phyloP scores from a whole-genome alignment of 1,284 basidiomycete species.

The Puccinia polysora region DNA sequence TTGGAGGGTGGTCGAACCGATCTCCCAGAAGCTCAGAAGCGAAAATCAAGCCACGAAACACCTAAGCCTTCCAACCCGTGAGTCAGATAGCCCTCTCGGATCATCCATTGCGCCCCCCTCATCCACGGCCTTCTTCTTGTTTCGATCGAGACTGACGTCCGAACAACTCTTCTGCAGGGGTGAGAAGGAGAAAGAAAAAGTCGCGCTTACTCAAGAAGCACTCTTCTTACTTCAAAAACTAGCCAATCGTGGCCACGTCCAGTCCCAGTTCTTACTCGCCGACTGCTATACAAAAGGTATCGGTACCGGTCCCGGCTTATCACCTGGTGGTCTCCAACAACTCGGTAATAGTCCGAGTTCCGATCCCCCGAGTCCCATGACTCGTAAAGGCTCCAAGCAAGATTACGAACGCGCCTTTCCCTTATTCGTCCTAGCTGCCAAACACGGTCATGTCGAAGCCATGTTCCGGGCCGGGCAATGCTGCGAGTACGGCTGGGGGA shows the following conservation, averaged over 20 bases:
- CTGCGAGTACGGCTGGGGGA: slow-evolving; percentile 98
- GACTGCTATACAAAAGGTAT: slow-evolving; percentile 98
- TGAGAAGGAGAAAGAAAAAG: slow-evolving; percentile 60
- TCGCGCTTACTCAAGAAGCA: slow-evolving; percentile 81
- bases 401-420: slow-evolving; percentile 97
- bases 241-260: slow-evolving; percentile 85
- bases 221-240: slow-evolving; percentile 77
- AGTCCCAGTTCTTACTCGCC: slow-evolving; percentile 93
- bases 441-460: slow-evolving; percentile 96
- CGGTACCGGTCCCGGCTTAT: slow-evolving; percentile 59
- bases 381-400: slow-evolving; percentile 62
- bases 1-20: slow-evolving; percentile 30
- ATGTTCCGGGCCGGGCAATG: slow-evolving; percentile 94
- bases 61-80: slow-evolving; percentile 32
- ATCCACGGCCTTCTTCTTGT: slow-evolving; percentile 51
- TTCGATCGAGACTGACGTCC: no score
- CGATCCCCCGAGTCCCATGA: slow-evolving; percentile 5
- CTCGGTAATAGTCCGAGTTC: not conserved
- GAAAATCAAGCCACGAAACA: slow-evolving; percentile 9
- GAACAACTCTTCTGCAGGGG: no score
- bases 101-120: slow-evolving; percentile 46
- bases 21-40: slow-evolving; percentile 44
- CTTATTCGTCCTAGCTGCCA: slow-evolving; percentile 89
- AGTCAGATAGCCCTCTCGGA: slow-evolving; percentile 39
- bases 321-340: not conserved